Evolutionary conservation across 805 yeast species (phyloP), one percentile per base, ranked within the genome.

Genomic region (Saturnispora zaruensis): DNA sequence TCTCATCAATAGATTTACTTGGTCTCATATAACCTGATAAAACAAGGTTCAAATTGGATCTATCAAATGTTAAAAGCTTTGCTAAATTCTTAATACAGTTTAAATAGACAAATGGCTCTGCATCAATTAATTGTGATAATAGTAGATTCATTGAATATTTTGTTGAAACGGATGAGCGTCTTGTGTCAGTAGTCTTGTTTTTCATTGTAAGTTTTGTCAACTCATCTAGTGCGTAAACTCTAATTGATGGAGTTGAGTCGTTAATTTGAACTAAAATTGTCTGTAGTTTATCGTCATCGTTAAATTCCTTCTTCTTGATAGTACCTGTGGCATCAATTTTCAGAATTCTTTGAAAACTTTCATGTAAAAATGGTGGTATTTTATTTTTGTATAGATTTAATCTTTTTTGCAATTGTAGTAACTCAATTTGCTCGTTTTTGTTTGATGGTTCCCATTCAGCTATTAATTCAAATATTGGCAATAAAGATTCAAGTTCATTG

Each of bases 71-170:
- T n/a, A 84, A 63, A 37, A 89, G 63, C 14, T 76, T 71, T 41
- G 80, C 82, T 24, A 93, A 65, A 0, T 93, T 90, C 59, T 85
- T 87, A 53, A 93, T 86, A 0, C 84, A 84, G 59, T 87, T 91
- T 49, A 93, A 63, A 61, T 87, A 93, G 14, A 93, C 78, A 63
- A 81, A 91, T 0, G 99, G 96, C 52, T 91, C 99, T 0, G 79
- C 73, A 56, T 88, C 95, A 44, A 75, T 74, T 41, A 93, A 65
- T 55, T 84, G 87, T 2, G 72, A 66, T 16, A 85, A 59, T 60
- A 85, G 87, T 13, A 87, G 64, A 16, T 77, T 72, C 26, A 87
- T 64, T 0, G 77, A 91, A 48, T 77, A 75, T 3, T 75, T 77
- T 8, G 45, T 24, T 1, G 56, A 46, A 7, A 55, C 41, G 11